Base-by-base conservation (phyloP, 257 asterid genomes). In the Solanum verrucosum region DNA sequence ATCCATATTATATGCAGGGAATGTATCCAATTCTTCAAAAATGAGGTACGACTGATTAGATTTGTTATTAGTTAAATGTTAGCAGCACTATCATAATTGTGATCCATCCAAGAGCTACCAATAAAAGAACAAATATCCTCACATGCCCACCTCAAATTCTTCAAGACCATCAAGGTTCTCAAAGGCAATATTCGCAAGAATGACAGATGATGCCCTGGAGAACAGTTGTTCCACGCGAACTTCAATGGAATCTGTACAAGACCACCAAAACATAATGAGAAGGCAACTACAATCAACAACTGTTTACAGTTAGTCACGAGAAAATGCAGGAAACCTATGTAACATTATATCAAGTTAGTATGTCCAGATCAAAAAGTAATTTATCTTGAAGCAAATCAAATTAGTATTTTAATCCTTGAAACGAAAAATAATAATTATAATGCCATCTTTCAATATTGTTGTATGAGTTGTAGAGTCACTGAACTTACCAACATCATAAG, bases 211-310 rank as follows among this genome's bases (percentile, higher is more conserved):
- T 46, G 94, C 94, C 88, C 93, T 96, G 90, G 93, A 91, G 94
- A 97, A 94, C 72, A 97, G 91, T 52, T 91, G 89, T 93, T 87
- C 94, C 85, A 96, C 88, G 84, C 92, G 94, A 87, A 87, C 94
- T 91, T 93, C 98, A 87, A 97, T 88, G 73, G 92, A 91, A 84
- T 95, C 99, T 97, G 98, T 78, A 87, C 91, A 93, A 89, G 63
- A n/a, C 87, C 85, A 29, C 29, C 40, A 46, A 81, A 81, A 79
- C 27, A 81, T 49, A 81, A 81, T 31, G 20, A 46, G 85, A 81
- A 81, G 68, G 68, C 68, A 46, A 46, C 35, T 81, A 44, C 21
- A 44, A 44, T 81, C 70, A 46, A 81, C 68, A 81, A 46, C 35
- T 79, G 65, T n/a, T 42, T 27, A 25, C 16, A 44, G 20, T 79